Evolutionary conservation across 2,329 filamentous ascomycete species (phyloP).

Genomic region (Cladosporium sp.): DNA sequence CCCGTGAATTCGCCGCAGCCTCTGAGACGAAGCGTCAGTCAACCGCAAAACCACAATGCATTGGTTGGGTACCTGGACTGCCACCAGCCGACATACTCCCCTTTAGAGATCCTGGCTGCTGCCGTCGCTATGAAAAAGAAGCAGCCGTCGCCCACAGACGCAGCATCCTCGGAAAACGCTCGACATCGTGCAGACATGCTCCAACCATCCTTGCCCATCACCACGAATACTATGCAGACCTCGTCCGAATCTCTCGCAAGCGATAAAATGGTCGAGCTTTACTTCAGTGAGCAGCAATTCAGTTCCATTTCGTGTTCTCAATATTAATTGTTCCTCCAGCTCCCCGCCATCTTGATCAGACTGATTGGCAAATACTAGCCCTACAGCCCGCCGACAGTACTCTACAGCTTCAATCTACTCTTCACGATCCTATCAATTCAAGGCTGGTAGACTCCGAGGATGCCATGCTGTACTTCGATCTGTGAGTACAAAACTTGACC

Average conservation of each 20-base stretch:
- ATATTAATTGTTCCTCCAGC: background rate
- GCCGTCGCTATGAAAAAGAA: conserved; percentile 10
- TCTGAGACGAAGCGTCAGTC: background rate
- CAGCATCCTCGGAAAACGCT: background rate
- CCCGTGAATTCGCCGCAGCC: background rate
- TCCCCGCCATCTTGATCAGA: conserved; percentile 8
- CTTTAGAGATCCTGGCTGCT: conserved; percentile 12
- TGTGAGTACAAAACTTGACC: background rate
- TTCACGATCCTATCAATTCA: conserved; percentile 16
- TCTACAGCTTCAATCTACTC: conserved; percentile 7
- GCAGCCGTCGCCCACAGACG: background rate
- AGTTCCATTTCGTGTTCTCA: background rate
- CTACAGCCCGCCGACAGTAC: conserved; percentile 15
- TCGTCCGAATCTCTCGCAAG: conserved; percentile 7
- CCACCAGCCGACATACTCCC: conserved; percentile 14
- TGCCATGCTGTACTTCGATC: conserved; percentile 13
- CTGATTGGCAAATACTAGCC: conserved; percentile 14
- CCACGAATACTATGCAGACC: background rate
- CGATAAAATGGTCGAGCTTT: conserved; percentile 16
- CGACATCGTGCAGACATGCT: background rate
- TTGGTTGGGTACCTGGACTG: conserved; percentile 10
- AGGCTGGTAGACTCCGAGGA: conserved; percentile 10
- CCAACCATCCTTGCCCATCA: background rate
- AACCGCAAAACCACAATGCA: background rate
- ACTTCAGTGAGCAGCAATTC: background rate